Conservation (phyloP, 768 basidiomycete genomes). For the Fomitopsis serialis region DNA sequence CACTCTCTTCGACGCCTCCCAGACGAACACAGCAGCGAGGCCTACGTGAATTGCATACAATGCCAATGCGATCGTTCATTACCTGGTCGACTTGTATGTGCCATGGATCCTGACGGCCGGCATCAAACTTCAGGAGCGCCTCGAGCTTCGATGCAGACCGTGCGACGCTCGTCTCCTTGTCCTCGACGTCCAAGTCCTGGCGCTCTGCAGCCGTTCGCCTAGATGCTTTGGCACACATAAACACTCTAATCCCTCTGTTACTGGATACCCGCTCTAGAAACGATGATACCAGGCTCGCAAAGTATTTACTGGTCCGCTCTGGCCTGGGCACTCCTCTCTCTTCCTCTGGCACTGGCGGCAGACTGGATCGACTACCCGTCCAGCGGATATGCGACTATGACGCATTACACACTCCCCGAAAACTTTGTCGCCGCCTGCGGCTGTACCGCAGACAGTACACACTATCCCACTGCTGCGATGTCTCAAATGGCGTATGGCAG, state of each 20-base stretch:
- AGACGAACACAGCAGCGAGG: too few relatives aligned
- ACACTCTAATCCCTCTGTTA: too few relatives aligned
- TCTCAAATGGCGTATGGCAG: slow-evolving; percentile 79
- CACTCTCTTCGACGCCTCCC: too few relatives aligned
- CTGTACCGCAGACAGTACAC: slow-evolving; percentile 47
- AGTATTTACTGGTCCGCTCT: background rate
- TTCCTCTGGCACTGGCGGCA: slow-evolving; percentile 9
- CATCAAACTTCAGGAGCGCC: too few relatives aligned
- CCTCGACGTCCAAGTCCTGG: background rate
- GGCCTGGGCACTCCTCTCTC: background rate
- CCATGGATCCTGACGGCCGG: too few relatives aligned
- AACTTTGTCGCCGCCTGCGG: slow-evolving; percentile 71
- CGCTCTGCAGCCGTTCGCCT: background rate
- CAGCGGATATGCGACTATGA: slow-evolving; percentile 66
- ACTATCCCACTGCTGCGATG: slow-evolving; percentile 77
- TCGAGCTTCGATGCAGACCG: too few relatives aligned
- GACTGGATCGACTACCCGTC: slow-evolving; percentile 63
- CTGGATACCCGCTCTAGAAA: background rate
- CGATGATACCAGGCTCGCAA: background rate
- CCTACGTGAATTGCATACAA: too few relatives aligned
- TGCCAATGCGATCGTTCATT: too few relatives aligned
- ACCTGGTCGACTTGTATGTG: too few relatives aligned
- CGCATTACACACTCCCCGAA: slow-evolving; percentile 57
- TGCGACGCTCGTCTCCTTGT: too few relatives aligned
- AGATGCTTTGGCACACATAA: background rate